A percentile compares a stretch with the other conserved stretches of the same genome.
phyloP scores from a whole-genome alignment of 176 grass and related monocot genomes.

The Bolboschoenus planiculmis region DNA sequence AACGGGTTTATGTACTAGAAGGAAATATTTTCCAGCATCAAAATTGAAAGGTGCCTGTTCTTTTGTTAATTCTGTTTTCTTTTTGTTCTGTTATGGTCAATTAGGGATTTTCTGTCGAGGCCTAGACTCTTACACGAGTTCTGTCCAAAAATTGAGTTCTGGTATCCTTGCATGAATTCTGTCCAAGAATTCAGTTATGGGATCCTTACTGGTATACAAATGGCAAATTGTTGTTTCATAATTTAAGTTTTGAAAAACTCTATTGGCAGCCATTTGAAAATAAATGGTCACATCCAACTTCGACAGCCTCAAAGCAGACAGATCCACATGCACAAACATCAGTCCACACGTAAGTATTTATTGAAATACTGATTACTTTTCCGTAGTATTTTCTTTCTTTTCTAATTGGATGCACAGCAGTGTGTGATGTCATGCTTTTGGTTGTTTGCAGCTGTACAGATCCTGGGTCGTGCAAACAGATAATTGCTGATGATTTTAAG shows the following conservation, averaged over 20 bases:
- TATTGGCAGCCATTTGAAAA: conserved; percentile 75
- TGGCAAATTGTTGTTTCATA: neutral
- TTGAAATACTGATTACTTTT: neutral
- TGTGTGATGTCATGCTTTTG: neutral
- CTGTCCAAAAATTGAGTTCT: no score
- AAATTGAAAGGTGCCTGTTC: neutral
- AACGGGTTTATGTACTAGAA: neutral
- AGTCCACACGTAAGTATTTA: conserved; percentile 57
- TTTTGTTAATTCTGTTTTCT: neutral
- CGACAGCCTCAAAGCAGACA: conserved; percentile 34
- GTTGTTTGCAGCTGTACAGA: conserved; percentile 55
- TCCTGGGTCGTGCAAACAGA: conserved; percentile 58
- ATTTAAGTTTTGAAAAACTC: neutral
- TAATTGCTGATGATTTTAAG: conserved; percentile 80
- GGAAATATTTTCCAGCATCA: neutral
- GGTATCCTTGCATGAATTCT: no score
- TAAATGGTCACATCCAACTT: conserved; percentile 57
- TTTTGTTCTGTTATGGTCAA: neutral
- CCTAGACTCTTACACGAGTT: neutral
- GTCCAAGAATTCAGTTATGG: no score
- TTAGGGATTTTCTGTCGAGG: neutral
- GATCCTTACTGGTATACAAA: no score
- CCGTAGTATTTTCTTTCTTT: neutral
- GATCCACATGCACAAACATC: conserved; percentile 35
- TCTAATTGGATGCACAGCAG: neutral